Evolutionary conservation across 176 grass and related monocot species (phyloP).

Genomic region (Bothriochloa decipiens): DNA sequence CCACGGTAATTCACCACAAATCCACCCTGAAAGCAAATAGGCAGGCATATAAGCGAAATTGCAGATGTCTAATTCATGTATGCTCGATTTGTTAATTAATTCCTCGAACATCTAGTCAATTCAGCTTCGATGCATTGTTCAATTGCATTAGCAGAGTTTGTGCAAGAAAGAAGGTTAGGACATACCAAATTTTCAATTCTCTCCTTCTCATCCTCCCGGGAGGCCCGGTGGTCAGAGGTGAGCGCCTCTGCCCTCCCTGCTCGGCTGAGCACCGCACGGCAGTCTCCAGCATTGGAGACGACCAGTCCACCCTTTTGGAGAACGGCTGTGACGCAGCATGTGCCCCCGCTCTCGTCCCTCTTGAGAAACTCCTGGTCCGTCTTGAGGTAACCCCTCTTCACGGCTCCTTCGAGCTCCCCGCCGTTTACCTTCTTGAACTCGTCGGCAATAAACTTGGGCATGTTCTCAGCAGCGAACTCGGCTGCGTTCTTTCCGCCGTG

Average conservation of each 20-base stretch:
- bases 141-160: background rate
- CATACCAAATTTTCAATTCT: conserved; percentile 87
- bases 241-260: conserved; percentile 76
- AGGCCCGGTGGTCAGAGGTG: conserved; percentile 78
- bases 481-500: conserved; percentile 87
- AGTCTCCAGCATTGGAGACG: conserved; percentile 89
- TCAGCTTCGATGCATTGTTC: background rate
- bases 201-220: conserved; percentile 75
- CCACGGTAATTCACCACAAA: conserved; percentile 79
- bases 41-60: conserved; percentile 7
- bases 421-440: conserved; percentile 45
- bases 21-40: conserved; percentile 66
- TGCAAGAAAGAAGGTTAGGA: background rate
- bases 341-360: conserved; percentile 66
- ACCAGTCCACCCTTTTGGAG: conserved; percentile 64
- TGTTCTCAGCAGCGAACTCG: conserved; percentile 81
- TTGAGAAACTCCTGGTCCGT: conserved; percentile 85
- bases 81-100: background rate
- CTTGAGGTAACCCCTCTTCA: conserved; percentile 67
- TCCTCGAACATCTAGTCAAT: background rate
- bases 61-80: background rate
- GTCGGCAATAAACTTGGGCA: conserved; percentile 67
- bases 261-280: conserved; percentile 83
- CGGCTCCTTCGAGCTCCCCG: conserved; percentile 54
- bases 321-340: conserved; percentile 88